Evolutionary conservation across 345 rosid genomes (phyloP).

Genomic region (Eucalyptus grandis): DNA sequence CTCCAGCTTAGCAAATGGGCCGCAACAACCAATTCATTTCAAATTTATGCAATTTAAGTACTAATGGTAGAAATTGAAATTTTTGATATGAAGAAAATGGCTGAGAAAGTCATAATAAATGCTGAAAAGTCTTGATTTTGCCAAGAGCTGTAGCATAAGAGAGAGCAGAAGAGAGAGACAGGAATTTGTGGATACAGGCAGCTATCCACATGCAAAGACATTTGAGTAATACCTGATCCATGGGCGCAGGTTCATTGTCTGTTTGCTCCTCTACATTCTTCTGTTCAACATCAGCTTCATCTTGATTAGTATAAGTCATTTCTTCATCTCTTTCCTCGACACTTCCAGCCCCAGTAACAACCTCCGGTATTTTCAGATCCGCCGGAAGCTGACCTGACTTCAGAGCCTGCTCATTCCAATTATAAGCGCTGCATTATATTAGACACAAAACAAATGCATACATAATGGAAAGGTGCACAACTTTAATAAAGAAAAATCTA

Average conservation of each 20-base stretch:
- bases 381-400: conserved; percentile 92
- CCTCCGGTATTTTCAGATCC: conserved; percentile 48
- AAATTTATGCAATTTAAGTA: not conserved
- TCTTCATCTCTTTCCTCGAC: conserved; percentile 29
- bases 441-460: not conserved
- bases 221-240: conserved; percentile 47
- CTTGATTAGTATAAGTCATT: conserved; percentile 4
- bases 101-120: not conserved
- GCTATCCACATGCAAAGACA: not conserved
- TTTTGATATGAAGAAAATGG: not conserved
- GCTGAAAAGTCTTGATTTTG: not conserved
- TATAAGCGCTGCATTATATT: conserved; percentile 1
- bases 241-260: conserved; percentile 46
- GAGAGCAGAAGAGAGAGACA: not conserved
- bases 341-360: conserved; percentile 5
- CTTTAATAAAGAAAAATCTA: not conserved
- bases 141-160: not conserved
- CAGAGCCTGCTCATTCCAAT: conserved; percentile 50
- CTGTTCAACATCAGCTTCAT: not conserved
- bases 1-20: not conserved
- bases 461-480: not conserved
- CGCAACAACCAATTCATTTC: not conserved
- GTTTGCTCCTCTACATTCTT: conserved; percentile 2
- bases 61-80: not conserved
- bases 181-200: not conserved